Conservation (phyloP, 2,329 filamentous ascomycete species). For the Cordyceps cicadae region DNA sequence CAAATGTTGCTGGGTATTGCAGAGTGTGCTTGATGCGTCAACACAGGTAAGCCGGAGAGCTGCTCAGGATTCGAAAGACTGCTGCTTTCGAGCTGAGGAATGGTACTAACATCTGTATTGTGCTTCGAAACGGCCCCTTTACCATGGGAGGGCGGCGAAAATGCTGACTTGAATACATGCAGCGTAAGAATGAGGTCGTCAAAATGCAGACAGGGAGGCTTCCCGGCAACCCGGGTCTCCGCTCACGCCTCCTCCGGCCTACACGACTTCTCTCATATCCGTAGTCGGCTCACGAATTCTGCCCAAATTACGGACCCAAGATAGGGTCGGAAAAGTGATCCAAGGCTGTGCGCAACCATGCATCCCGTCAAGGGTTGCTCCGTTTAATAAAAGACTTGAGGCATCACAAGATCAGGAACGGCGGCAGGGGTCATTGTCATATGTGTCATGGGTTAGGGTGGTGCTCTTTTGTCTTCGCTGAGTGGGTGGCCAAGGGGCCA, state of each 20-base stretch:
- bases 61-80: not conserved
- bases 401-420: constrained; percentile 12
- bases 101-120: no score
- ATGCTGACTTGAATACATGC: not conserved
- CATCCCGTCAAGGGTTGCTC: not conserved
- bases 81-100: no score
- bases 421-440: constrained; percentile 2
- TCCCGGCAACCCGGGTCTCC: not conserved
- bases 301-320: not conserved
- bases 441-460: constrained; percentile 6
- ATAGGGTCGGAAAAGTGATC: not conserved
- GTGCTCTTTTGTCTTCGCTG: not conserved
- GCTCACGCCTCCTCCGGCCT: no score
- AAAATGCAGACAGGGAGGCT: not conserved
- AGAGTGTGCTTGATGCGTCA: not conserved
- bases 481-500: constrained; percentile 2
- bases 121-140: not conserved
- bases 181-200: not conserved
- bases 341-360: not conserved
- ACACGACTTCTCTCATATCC: not conserved
- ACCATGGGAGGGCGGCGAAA: not conserved
- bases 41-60: not conserved
- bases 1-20: not conserved
- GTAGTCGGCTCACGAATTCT: not conserved
- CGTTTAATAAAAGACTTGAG: not conserved